Base-by-base conservation (phyloP, 345 rosid species). In the Viola odorata region DNA sequence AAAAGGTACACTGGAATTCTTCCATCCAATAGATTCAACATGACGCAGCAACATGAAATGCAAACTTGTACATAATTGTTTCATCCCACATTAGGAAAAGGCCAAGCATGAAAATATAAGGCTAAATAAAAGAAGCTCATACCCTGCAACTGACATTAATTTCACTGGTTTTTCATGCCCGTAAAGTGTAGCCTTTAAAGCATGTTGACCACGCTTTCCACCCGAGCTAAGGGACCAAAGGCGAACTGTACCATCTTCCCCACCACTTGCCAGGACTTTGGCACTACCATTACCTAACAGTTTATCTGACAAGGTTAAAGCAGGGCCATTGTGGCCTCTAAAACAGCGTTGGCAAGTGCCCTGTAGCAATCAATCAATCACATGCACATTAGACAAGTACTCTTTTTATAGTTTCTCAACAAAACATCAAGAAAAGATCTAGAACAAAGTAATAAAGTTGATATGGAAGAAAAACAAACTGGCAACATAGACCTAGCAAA, bases 221-320 rank as follows among this genome's bases (percentile, higher is more conserved):
- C 72, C 74, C 57, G 92, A 82, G 59, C 70, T 60, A 67, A 87
- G 84, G 41, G 95, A 79, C 90, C 90, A 84, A 37, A 84, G 78
- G 41, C 95, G 84, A 69, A 84, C 72, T 11, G 88, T 82, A 32
- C 82, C 81, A 72, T 87, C 90, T 42, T 84, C 90, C 52, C 90
- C 90, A 59, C 95, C 88, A 63, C 88, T 87, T 53, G 86, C 86
- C 77, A 84, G 63, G 45, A 84, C 45, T 75, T 57, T 81, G 56
- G 57, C 55, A 64, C 37, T 63, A 32, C 61, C 77, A 64, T 81
- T 81, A 57, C 87, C 90, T 58, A 82, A 67, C 54, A 87, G 74
- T 65, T 79, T 76, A 69, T 84, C 84, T 11, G 95, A 84, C 68
- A 87, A 69, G 45, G 81, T 61, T 14, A 77, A 67, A 55, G 82